Evolutionary conservation across 2,329 filamentous ascomycete species (phyloP), one percentile per base, ranked within the genome.

Genomic region (Fusarium chlamydosporum): DNA sequence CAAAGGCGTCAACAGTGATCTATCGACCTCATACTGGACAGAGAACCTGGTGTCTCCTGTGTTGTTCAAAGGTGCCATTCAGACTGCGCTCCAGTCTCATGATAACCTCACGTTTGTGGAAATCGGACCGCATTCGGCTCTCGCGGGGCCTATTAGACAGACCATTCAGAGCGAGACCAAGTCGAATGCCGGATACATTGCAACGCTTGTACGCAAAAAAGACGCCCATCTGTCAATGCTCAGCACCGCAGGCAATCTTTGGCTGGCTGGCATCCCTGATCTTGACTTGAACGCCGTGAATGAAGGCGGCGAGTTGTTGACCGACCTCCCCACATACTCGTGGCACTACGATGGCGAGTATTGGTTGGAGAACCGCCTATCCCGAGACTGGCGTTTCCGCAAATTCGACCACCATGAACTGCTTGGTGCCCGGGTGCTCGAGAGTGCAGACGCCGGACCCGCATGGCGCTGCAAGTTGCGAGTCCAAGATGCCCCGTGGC

Each of bases 381-480:
- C 51, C n/a, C 40, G 40, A 45, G 51, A 54, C 51, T 45, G 51
- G 51, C 40, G 51, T 29, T 45, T 54, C 23, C 51, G 51, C 51
- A 54, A 54, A 54, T 54, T 54, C 51, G 51, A 54, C 31, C 51
- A 54, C 40, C 51, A 54, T 37, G 51, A 54, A 54, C 15, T 54
- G 40, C 51, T 54, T 37, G 51, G 51, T 45, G 51, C 51, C 31
- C 40, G 51, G 51, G 40, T 54, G 40, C 51, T 54, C 40, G 51
- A 54, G 51, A 54, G 40, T 54, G 51, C 51, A 31, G 51, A 54
- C 31, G 51, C 40, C 8, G 33, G 51, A 45, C 51, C 40, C 40
- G 51, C 51, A 54, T 54, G 51, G 51, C 40, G 40, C 40, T 54
- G 31, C 51, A 54, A 54, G 51, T 45, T 54, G 33, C 40, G 51